Conservation (phyloP, 345 rosid species). For the Camelina sativa region DNA sequence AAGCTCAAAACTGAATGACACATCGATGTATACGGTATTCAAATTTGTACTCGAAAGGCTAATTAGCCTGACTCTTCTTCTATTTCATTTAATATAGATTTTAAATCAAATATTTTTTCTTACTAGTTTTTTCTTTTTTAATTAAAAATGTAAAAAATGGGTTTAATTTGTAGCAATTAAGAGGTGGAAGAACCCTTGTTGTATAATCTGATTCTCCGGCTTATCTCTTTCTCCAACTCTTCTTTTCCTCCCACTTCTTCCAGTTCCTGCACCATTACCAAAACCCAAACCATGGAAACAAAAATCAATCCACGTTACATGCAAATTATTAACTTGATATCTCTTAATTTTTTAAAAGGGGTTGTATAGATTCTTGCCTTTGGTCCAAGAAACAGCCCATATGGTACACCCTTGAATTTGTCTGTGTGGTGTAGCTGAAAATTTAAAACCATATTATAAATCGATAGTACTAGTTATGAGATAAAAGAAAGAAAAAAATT, state of each 20-base stretch:
- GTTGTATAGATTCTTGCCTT: constrained; percentile 49
- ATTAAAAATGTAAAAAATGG: no score
- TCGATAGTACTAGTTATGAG: neutral
- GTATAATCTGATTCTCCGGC: constrained; percentile 54
- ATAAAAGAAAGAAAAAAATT: neutral
- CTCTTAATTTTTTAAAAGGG: neutral
- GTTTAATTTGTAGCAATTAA: neutral
- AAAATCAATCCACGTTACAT: constrained; percentile 4
- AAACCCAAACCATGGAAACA: constrained; percentile 21
- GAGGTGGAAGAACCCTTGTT: constrained; percentile 42
- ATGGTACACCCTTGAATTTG: constrained; percentile 83
- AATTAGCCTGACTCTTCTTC: neutral
- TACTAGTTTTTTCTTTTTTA: no score
- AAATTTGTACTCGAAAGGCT: no score
- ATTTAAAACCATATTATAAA: neutral
- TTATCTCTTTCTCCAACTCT: constrained; percentile 75
- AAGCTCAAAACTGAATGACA: no score
- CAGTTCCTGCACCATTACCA: constrained; percentile 55
- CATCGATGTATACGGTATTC: no score
- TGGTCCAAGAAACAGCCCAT: constrained; percentile 87
- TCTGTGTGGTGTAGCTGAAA: constrained; percentile 82
- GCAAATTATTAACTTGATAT: neutral
- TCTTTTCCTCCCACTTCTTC: constrained; percentile 76
- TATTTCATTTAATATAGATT: neutral
- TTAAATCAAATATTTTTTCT: neutral